Evolutionary conservation across 257 asterid genomes (phyloP), one percentile per base, ranked within the genome.

Genomic region (Nicotiana tabacum): DNA sequence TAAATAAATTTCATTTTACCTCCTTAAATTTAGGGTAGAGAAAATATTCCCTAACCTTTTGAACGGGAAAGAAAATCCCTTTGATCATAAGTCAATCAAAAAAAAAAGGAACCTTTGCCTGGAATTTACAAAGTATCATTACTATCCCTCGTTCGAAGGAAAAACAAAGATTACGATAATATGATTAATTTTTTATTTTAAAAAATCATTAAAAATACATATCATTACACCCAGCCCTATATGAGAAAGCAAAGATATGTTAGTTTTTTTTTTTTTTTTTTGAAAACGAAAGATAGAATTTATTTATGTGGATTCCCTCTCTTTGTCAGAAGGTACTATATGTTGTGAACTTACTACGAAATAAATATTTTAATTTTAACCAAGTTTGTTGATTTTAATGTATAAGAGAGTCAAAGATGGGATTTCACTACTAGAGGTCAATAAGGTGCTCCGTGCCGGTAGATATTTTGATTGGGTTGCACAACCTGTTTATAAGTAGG

Each of bases 391-490:
- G 32, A 69, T 4, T 16, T 39, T 69, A 9, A 69, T 39, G 57
- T 69, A 37, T 37, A 68, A 66, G 77, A 67, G 30, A 39, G 32
- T 69, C 78, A 65, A 81, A 96, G 99, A 94, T 92, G 98, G 98
- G 37, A 91, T 96, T 89, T 88, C 91, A 88, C 95, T 94, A 77
- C 96, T 96, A 61, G 99, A 96, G 92, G 96, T 93, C 87, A 93
- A 94, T 77, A 91, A 98, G 91, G 83, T 96, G 92, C 97, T 96
- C 78, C 92, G 98, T 30, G 99, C 96, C 16, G 98, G 98, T 65
- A 98, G 98, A 81, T 96, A 96, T 89, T 96, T 94, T 88, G 93
- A 83, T 72, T 96, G 98, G 98, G 99, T 97, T 9, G 97, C 98
- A 56, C 99, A 96, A 86, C 98, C 99, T 67, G 97, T 94, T 80